Evolutionary conservation across 352 stramenopile genomes (phyloP).

Genomic region (Globisporangium barbulae): DNA sequence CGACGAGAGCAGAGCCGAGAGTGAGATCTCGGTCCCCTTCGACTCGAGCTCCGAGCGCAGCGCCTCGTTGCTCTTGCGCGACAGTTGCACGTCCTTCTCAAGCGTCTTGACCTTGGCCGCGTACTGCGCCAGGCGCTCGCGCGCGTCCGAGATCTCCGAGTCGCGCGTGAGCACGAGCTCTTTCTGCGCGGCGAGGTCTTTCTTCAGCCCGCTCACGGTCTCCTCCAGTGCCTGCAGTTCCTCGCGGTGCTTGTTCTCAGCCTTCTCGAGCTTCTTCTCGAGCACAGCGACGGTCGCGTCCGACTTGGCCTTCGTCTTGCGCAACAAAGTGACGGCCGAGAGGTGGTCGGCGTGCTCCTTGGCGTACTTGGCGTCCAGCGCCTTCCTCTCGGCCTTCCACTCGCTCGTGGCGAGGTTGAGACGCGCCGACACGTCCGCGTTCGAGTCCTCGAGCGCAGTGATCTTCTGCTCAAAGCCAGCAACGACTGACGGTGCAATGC

Average conservation of each 20-base stretch:
- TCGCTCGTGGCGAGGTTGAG: constrained; percentile 30
- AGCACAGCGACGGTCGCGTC: constrained; percentile 25
- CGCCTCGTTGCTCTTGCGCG: constrained; percentile 62
- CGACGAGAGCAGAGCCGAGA: constrained; percentile 63
- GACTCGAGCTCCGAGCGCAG: constrained; percentile 51
- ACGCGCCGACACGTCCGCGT: constrained; percentile 34
- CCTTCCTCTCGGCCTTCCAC: constrained; percentile 35
- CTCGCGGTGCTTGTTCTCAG: constrained; percentile 9
- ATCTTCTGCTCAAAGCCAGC: constrained; percentile 46
- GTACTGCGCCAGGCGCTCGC: constrained; percentile 31
- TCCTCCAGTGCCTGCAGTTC: constrained; percentile 28
- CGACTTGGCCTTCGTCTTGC: constrained; percentile 20
- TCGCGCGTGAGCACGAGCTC: constrained; percentile 27
- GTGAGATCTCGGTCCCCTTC: constrained; percentile 54
- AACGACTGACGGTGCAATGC: constrained; percentile 36
- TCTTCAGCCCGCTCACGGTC: constrained; percentile 26
- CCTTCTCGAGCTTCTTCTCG: constrained; percentile 26
- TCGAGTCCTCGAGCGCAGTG: constrained; percentile 33
- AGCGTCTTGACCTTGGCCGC: constrained; percentile 35
- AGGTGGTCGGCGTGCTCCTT: constrained; percentile 30
- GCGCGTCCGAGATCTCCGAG: constrained; percentile 23
- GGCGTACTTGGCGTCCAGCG: constrained; percentile 30
- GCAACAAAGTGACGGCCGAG: constrained; percentile 16
- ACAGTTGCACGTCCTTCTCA: constrained; percentile 42
- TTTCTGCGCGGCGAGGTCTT: constrained; percentile 30